phyloP scores from a whole-genome alignment of 208 protist genomes.

The Leishmania gerbilli region DNA sequence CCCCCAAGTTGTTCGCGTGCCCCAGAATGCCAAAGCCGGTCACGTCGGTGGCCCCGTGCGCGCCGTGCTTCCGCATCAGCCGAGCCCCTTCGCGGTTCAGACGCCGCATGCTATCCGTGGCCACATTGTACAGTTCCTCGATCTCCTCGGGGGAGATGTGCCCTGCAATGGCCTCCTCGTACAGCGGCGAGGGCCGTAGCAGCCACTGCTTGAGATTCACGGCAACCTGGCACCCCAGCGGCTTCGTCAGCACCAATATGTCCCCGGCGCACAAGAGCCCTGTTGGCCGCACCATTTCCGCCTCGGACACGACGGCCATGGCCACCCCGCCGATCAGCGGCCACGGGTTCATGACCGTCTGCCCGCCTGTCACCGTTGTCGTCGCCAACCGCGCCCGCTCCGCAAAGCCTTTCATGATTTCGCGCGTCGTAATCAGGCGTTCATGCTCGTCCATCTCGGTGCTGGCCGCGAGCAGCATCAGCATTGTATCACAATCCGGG shows the following conservation, averaged over 20 bases:
- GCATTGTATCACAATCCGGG: slow-evolving; percentile 92
- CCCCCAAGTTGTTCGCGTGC: slow-evolving; percentile 93
- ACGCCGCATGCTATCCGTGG: slow-evolving; percentile 85
- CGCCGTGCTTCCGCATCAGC: slow-evolving; percentile 87
- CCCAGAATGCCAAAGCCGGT: slow-evolving; percentile 98
- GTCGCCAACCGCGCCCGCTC: slow-evolving; percentile 76
- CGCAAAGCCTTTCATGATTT: slow-evolving; percentile 95
- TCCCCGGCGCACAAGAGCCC: slow-evolving; percentile 61
- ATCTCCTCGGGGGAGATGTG: slow-evolving; percentile 74
- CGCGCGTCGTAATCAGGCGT: slow-evolving; percentile 72
- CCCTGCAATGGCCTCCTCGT: slow-evolving; percentile 59
- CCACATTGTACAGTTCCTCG: slow-evolving; percentile 70
- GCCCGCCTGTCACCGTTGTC: slow-evolving; percentile 93
- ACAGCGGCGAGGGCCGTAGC: slow-evolving; percentile 61
- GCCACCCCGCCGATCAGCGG: slow-evolving; percentile 95
- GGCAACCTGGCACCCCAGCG: slow-evolving; percentile 93
- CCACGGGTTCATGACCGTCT: slow-evolving; percentile 97
- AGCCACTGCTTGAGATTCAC: slow-evolving; percentile 96
- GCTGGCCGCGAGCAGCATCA: slow-evolving; percentile 95
- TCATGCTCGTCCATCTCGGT: slow-evolving; percentile 92
- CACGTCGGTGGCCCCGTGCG: slow-evolving; percentile 95
- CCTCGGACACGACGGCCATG: slow-evolving; percentile 75
- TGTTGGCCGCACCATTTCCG: slow-evolving; percentile 90
- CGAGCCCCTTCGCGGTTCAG: slow-evolving; percentile 89
- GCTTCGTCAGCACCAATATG: slow-evolving; percentile 97